These are phyloP conservation scores for Collybia sordida DNA, from an alignment of 768 basidiomycete genomes.

Conservation along the genomic window DNA sequence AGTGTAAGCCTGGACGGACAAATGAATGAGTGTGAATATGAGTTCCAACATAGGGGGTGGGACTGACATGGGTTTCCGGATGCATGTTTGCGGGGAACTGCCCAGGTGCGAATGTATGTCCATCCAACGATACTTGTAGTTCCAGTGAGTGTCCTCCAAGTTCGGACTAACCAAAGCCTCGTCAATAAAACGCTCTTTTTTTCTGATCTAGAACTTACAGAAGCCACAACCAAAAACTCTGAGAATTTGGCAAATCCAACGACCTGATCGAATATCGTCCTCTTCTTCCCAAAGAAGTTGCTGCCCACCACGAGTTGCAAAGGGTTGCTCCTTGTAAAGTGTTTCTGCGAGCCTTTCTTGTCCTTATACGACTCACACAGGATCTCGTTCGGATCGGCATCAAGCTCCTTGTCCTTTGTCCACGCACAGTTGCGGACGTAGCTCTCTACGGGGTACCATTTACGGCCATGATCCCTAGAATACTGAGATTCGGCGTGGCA, in stretches of 20 bases:
- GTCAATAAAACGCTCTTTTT: conserved; percentile 5
- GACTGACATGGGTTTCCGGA: conserved; percentile 85
- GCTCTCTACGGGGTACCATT: conserved; percentile 74
- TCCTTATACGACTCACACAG: conserved; percentile 86
- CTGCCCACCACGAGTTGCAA: conserved; percentile 78
- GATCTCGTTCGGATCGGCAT: conserved; percentile 84
- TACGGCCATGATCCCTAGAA: conserved; percentile 72
- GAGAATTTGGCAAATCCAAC: conserved; percentile 98
- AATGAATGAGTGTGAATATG: neutral
- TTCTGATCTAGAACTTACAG: conserved; percentile 49
- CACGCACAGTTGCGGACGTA: conserved; percentile 93
- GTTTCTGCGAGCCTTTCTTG: conserved; percentile 78
- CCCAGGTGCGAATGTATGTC: conserved; percentile 79
- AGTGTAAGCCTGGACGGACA: conserved; percentile 71
- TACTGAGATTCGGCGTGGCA: conserved; percentile 81
- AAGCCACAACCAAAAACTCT: conserved; percentile 93
- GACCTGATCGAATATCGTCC: conserved; percentile 79
- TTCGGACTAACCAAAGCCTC: conserved; percentile 38
- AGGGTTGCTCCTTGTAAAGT: conserved; percentile 57
- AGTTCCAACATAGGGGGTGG: neutral
- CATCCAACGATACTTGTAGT: conserved; percentile 92
- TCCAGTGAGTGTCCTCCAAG: conserved; percentile 61
- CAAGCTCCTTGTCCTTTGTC: conserved; percentile 78
- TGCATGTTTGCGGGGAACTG: conserved; percentile 90
- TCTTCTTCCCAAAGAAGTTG: conserved; percentile 70